Conservation (phyloP, 345 rosid genomes). For the Gossypium sturtianum region DNA sequence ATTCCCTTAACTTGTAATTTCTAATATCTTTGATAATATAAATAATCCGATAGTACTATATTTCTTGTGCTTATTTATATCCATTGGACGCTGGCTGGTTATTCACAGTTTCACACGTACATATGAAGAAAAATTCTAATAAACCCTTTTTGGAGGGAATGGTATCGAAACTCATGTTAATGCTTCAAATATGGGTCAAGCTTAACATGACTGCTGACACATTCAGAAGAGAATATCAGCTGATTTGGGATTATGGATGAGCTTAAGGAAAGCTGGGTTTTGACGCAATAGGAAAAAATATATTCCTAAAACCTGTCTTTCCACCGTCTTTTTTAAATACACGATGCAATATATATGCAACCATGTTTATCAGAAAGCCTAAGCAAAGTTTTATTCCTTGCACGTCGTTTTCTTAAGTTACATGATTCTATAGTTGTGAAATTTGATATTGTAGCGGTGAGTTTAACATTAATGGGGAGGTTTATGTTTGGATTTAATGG, state of each 20-base stretch:
- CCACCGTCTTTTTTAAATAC: slow-evolving; percentile 15
- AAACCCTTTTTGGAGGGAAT: slow-evolving; percentile 27
- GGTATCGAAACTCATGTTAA: slow-evolving; percentile 25
- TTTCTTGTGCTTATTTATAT: slow-evolving; percentile 25
- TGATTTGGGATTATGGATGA: slow-evolving; percentile 11
- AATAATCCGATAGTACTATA: slow-evolving; percentile 16
- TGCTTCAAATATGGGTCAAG: slow-evolving; percentile 27
- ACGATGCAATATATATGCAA: background rate
- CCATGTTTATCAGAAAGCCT: background rate
- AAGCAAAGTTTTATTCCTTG: slow-evolving; percentile 21
- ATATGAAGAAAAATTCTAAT: background rate
- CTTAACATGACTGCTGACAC: slow-evolving; percentile 22
- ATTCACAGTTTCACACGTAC: slow-evolving; percentile 6
- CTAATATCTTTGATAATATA: slow-evolving; percentile 31
- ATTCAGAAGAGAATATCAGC: slow-evolving; percentile 30
- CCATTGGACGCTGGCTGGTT: slow-evolving; percentile 4
- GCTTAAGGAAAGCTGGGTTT: slow-evolving; percentile 18
- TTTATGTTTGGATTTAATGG: too few relatives aligned
- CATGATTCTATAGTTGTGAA: too few relatives aligned
- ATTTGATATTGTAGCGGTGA: too few relatives aligned
- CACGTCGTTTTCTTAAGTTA: slow-evolving; percentile 16
- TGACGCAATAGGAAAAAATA: slow-evolving; percentile 9
- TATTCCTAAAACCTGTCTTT: slow-evolving; percentile 23
- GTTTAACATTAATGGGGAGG: too few relatives aligned
- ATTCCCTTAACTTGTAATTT: slow-evolving; percentile 27